These are phyloP conservation scores for Novymonas esmeraldas DNA, from an alignment of 208 protist species.

Conservation along the genomic window DNA sequence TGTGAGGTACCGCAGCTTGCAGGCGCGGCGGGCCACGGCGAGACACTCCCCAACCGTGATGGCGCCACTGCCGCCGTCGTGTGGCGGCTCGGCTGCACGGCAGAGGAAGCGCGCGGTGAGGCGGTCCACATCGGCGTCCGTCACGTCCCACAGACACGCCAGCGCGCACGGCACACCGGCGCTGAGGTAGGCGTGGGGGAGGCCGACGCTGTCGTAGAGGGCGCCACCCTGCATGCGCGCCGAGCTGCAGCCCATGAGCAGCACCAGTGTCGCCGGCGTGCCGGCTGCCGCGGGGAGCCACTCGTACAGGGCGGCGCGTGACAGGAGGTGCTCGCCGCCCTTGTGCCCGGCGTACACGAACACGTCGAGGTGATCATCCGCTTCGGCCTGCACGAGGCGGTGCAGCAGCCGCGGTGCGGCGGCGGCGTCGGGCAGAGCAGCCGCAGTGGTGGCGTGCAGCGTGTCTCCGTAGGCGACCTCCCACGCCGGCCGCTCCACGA, in stretches of 20 bases:
- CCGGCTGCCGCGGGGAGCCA: constrained; percentile 31
- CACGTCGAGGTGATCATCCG: constrained; percentile 20
- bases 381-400: constrained; percentile 7
- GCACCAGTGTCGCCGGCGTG: constrained; percentile 20
- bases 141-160: constrained; percentile 83
- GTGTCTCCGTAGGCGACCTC: constrained; percentile 27
- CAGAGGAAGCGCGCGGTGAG: constrained; percentile 58
- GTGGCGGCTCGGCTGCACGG: neutral
- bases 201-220: constrained; percentile 50
- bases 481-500: constrained; percentile 31
- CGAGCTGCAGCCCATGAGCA: constrained; percentile 88
- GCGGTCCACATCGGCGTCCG: constrained; percentile 78
- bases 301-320: constrained; percentile 50
- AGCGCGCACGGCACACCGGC: constrained; percentile 59
- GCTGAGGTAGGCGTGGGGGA: constrained; percentile 78
- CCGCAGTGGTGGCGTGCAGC: constrained; percentile 1
- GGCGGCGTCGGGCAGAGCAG: neutral
- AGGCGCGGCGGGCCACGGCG: constrained; percentile 42
- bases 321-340: constrained; percentile 53
- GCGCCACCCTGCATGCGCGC: constrained; percentile 46
- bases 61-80: neutral
- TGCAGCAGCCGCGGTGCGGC: constrained; percentile 14
- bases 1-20: constrained; percentile 63
- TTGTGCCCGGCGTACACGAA: constrained; percentile 81
- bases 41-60: constrained; percentile 57